Evolutionary conservation across 78 protist genomes (phyloP), one percentile per base, ranked within the genome.

Genomic region (Dictyostelium capitatum): DNA sequence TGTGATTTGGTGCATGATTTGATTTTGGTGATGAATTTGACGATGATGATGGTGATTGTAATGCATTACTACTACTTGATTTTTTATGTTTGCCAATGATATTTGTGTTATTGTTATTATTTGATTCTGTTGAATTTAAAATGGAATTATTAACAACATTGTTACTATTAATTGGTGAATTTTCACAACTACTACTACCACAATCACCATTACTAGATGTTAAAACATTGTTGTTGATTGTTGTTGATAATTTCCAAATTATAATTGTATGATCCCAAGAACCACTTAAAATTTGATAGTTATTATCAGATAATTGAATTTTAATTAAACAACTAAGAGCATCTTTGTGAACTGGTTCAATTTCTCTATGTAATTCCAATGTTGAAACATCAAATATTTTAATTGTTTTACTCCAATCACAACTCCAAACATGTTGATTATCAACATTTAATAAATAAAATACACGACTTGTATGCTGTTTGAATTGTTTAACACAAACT

Each of bases 191-290:
- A 4, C 10, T 51, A 51, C 10, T 51, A 51, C 10, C 3, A 51
- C 43, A 37, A 37, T 37, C 43, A 37, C 43, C 43, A 37, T 3
- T 37, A 37, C 43, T 37, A 3, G 43, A 37, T 3, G 6, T 37
- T 37, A 37, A 37, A 37, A 37, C 43, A 37, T 14, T 64, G 73
- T 20, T 62, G 17, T 25, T 25, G 70, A 62, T 25, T 8, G 41
- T 62, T 62, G 73, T 12, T 6, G 92, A 85, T 57, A 79, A 30
- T 69, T 77, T 74, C 92, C 92, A 85, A 77, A 85, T 77, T 28
- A 85, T 54, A 15, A 85, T 48, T n/a, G 92, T 75, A 25, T 85
- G 82, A 64, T 85, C 92, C 92, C 92, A 85, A 7, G 84, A 77
- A 7, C 92, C 92, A 20, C 78, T 59, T 83, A 83, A 85, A 12